Evolutionary conservation across 2,329 filamentous ascomycete species (phyloP), one percentile per base, ranked within the genome.

Genomic region (Botryotinia globosa): DNA sequence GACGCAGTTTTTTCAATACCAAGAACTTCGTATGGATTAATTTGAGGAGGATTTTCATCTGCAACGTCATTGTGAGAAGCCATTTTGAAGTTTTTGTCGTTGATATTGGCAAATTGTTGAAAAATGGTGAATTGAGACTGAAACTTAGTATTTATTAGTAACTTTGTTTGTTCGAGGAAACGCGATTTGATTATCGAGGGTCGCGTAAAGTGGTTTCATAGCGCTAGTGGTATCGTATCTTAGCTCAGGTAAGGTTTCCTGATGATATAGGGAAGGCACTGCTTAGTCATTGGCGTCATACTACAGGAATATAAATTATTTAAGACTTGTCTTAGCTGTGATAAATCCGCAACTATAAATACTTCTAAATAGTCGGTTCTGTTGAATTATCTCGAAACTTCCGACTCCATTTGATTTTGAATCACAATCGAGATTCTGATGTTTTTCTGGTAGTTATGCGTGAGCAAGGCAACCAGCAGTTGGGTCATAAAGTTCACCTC

Each of bases 11-110:
- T 88, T 54, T 90, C 86, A 58, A 99, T 82, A 34, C 85, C 88
- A 14, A 99, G 89, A 71, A 95, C 88, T 78, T 90, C 88, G 80
- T 99, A 99, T 0, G 96, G 95, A 77, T 92, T 85, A 61, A 92
- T 89, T 10, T 71, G 63, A 37, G 78, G 79, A 10, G 76, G 76
- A 9, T 76, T 76, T 32, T 79, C 77, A 68, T 79, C 77, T 44
- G 76, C 63, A 14, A 78, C 61, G 54, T 79, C 78, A 45, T 79
- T 74, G 73, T 72, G 69, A 20, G 72, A 61, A 34, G 74, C 72
- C 74, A 74, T 74, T 44, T 48, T 74, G 39, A 37, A 8, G 25
- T 67, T 34, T 59, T 39, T 34, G 6, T 45, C 34, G 44, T 54
- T 61, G 29, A 44, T 29, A 29, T 34, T 25, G 22, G 32, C 22